A percentile compares a stretch with the other conserved stretches of the same genome.
These are phyloP conservation scores for Tetrapisispora namnaoensis DNA, from an alignment of 805 yeast species.

Conservation along the genomic window DNA sequence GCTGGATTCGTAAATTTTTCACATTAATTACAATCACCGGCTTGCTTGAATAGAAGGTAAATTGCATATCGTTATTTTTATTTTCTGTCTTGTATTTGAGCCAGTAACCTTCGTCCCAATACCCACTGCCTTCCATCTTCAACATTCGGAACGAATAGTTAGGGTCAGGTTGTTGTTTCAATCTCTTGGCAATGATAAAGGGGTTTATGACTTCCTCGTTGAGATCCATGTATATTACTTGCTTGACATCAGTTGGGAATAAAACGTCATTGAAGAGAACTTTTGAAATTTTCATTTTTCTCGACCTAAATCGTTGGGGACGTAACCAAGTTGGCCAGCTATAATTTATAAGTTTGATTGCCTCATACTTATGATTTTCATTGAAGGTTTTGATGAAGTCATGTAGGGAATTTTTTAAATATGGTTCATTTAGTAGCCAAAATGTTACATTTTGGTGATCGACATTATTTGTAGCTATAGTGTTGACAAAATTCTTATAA, in stretches of 20 bases:
- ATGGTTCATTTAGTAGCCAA: slow-evolving; percentile 80
- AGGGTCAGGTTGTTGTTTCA: background rate
- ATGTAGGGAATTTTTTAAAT: slow-evolving; percentile 33
- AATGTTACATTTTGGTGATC: slow-evolving; percentile 43
- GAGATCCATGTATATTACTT: slow-evolving; percentile 73
- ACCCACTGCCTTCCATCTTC: slow-evolving; percentile 68
- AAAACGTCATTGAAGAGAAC: slow-evolving; percentile 77
- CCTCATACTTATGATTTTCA: background rate
- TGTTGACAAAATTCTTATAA: slow-evolving; percentile 5
- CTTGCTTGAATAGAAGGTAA: slow-evolving; percentile 63
- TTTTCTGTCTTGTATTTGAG: slow-evolving; percentile 37
- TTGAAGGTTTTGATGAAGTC: slow-evolving; percentile 39
- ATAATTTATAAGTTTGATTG: slow-evolving; percentile 58
- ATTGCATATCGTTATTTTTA: slow-evolving; percentile 32
- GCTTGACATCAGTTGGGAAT: slow-evolving; percentile 68
- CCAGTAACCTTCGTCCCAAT: slow-evolving; percentile 96
- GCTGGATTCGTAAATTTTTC: slow-evolving; percentile 47
- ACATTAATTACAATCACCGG: slow-evolving; percentile 80
- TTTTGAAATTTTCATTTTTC: slow-evolving; percentile 84
- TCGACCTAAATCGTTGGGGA: slow-evolving; percentile 63
- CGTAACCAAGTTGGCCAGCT: slow-evolving; percentile 92
- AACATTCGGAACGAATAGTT: slow-evolving; percentile 56
- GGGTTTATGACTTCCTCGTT: slow-evolving; percentile 54
- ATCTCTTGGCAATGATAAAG: slow-evolving; percentile 43
- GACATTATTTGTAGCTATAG: slow-evolving; percentile 9